Evolutionary conservation across 2,329 filamentous ascomycete genomes (phyloP).

Genomic region (Samsoniella hepiali): DNA sequence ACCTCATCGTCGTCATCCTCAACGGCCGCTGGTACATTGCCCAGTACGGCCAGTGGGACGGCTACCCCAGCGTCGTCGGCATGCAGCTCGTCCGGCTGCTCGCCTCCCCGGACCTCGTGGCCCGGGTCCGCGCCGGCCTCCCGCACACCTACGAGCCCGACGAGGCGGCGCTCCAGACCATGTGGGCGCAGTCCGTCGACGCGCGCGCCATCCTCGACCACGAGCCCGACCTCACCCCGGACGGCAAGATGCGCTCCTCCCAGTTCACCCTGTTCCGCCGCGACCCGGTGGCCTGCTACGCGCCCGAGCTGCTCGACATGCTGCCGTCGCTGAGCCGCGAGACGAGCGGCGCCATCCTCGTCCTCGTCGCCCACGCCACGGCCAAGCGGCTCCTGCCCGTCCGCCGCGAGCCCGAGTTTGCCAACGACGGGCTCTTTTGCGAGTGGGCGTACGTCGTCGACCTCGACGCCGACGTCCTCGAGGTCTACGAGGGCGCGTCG

Average conservation of each 20-base stretch:
- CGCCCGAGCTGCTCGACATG: slow-evolving; percentile 13
- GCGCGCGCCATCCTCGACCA: background rate
- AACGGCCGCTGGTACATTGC: slow-evolving; percentile 6
- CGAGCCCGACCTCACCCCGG: background rate
- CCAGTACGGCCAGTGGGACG: slow-evolving; percentile 16
- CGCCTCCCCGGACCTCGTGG: background rate
- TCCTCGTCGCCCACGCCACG: slow-evolving; percentile 6
- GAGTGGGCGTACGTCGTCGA: slow-evolving; percentile 17
- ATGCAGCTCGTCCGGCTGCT: slow-evolving; percentile 3
- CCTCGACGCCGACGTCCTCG: slow-evolving; percentile 3
- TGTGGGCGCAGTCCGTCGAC: background rate
- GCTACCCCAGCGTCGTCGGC: slow-evolving; percentile 8
- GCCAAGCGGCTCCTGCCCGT: background rate
- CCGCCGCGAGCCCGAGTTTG: background rate
- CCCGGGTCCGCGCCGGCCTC: slow-evolving; percentile 3
- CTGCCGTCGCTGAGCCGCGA: slow-evolving; percentile 4
- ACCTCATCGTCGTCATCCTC: slow-evolving; percentile 17
- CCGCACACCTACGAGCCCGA: slow-evolving; percentile 10
- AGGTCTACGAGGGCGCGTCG: background rate
- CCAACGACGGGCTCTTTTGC: slow-evolving; percentile 11
- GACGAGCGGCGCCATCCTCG: slow-evolving; percentile 7
- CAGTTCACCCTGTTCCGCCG: background rate
- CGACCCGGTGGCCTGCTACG: background rate
- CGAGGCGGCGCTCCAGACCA: background rate
- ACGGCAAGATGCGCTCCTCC: background rate